These are phyloP conservation scores for Eugenia klotzschiana DNA, from an alignment of 441 rosid genomes.

Conservation along the genomic window DNA sequence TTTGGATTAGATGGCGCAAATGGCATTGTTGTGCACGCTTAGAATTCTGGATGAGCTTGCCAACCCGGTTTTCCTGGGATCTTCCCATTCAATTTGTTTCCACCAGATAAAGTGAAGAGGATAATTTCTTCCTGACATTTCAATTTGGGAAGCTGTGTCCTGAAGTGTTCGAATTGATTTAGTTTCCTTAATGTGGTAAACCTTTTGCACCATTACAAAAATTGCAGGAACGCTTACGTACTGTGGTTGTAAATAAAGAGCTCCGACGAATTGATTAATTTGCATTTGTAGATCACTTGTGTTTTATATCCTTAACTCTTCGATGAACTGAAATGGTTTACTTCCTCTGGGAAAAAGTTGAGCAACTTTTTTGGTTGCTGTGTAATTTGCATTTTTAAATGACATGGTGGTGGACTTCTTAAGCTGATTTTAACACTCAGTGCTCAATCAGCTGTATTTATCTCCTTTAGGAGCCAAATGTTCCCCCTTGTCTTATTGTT, in stretches of 20 bases:
- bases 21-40: not conserved
- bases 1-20: not conserved
- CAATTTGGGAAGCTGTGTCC: not conserved
- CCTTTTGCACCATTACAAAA: not conserved
- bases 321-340: not conserved
- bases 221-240: not conserved
- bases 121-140: not conserved
- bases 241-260: not conserved
- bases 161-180: not conserved
- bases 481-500: not conserved
- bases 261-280: not conserved
- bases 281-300: not conserved
- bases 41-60: not conserved
- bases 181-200: not conserved
- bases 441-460: not conserved
- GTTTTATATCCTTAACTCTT: not conserved
- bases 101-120: not conserved
- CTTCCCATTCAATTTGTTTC: not conserved
- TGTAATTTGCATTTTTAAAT: not conserved
- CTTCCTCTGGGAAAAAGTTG: not conserved
- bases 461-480: not conserved
- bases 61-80: not conserved
- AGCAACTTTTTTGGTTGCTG: not conserved
- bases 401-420: not conserved
- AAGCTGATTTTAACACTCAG: not conserved